Conservation (phyloP, 805 yeast species). For the Starmerella floricola region DNA sequence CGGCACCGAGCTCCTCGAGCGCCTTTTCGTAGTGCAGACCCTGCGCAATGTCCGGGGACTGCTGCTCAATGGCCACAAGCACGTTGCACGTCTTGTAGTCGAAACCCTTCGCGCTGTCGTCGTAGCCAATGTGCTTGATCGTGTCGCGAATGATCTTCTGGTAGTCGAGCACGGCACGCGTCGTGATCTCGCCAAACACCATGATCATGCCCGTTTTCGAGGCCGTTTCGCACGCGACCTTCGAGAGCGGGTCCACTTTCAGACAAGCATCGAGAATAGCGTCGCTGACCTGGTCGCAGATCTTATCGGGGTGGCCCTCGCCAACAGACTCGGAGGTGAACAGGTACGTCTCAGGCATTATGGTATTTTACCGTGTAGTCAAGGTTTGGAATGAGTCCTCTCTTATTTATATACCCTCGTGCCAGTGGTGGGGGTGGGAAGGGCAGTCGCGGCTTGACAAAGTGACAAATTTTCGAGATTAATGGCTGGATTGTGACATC, state of each 20-base stretch:
- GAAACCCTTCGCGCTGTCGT: slow-evolving; percentile 88
- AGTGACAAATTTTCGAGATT: no score
- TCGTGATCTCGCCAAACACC: slow-evolving; percentile 99
- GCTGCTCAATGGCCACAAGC: slow-evolving; percentile 97
- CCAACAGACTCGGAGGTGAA: slow-evolving; percentile 62
- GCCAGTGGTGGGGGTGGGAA: no score
- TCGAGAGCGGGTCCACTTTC: slow-evolving; percentile 88
- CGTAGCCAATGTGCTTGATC: slow-evolving; percentile 97
- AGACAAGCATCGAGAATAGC: slow-evolving; percentile 97
- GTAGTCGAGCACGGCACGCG: slow-evolving; percentile 88
- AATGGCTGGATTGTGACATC: no score
- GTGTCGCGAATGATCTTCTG: slow-evolving; percentile 97
- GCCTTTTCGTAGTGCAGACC: slow-evolving; percentile 95
- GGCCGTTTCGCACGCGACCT: slow-evolving; percentile 99
- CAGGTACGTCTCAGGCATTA: slow-evolving; percentile 34
- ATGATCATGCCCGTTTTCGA: slow-evolving; percentile 98
- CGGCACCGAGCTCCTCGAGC: slow-evolving; percentile 96
- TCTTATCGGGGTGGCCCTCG: slow-evolving; percentile 47
- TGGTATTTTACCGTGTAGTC: slow-evolving; percentile 13
- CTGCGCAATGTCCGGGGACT: slow-evolving; percentile 97
- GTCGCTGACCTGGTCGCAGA: slow-evolving; percentile 96
- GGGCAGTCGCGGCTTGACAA: no score
- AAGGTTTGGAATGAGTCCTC: no score
- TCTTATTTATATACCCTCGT: neutral
- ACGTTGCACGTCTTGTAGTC: slow-evolving; percentile 99